Conservation (phyloP, 164 flowering plant genomes). For the Vitis vinifera region DNA sequence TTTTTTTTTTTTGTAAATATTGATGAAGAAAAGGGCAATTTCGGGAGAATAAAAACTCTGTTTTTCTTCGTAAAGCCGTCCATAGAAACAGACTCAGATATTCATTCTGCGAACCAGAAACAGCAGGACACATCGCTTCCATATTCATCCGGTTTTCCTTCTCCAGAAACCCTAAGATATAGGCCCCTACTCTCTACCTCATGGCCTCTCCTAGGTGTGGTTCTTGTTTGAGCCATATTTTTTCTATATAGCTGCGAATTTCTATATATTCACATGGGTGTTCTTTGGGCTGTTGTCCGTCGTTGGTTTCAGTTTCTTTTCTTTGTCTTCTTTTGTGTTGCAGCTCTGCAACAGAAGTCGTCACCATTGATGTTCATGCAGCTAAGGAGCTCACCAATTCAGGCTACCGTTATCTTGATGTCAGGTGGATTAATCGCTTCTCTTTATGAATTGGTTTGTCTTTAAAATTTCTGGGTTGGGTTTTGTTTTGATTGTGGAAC, state of each 20-base stretch:
- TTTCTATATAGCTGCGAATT: too few relatives aligned
- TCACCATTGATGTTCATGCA: conserved; percentile 60
- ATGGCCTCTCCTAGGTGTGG: conserved; percentile 6
- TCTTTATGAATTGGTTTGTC: neutral
- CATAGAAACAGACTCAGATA: too few relatives aligned
- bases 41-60: too few relatives aligned
- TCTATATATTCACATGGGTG: conserved; percentile 8
- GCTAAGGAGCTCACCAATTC: conserved; percentile 55
- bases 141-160: neutral
- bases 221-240: too few relatives aligned
- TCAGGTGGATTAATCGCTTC: conserved; percentile 38
- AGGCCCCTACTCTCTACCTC: neutral
- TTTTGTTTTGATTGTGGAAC: neutral
- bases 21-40: too few relatives aligned
- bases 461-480: neutral
- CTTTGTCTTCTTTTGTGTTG: conserved; percentile 18
- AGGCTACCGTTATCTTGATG: conserved; percentile 67
- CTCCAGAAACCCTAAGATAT: conserved; percentile 18
- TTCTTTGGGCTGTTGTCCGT: conserved; percentile 8
- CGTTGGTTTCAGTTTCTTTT: conserved; percentile 1
- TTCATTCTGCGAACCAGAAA: too few relatives aligned
- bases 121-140: too few relatives aligned
- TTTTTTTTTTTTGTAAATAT: too few relatives aligned
- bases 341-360: conserved; percentile 45
- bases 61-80: too few relatives aligned